A percentile compares a stretch with the other conserved stretches of the same genome.
Conservation (phyloP, 2,329 filamentous ascomycete genomes). For the Penicillium sp. region DNA sequence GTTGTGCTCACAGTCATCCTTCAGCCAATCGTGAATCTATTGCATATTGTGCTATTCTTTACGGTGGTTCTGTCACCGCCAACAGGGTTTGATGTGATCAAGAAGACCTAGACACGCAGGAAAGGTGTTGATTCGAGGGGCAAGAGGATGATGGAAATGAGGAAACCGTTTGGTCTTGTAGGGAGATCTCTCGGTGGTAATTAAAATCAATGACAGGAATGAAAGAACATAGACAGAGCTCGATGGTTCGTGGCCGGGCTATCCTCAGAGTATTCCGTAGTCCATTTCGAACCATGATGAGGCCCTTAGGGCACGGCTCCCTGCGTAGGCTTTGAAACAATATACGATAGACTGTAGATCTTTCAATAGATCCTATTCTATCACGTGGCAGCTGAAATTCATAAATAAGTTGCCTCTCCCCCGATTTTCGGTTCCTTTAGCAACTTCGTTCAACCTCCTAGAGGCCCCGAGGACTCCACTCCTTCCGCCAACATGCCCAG, state of each 20-base stretch:
- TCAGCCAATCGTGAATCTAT: not conserved
- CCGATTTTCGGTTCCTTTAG: not conserved
- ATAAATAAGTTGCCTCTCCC: not conserved
- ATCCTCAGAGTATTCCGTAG: too few species aligned
- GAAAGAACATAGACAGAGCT: too few species aligned
- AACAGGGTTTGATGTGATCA: not conserved
- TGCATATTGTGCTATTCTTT: not conserved
- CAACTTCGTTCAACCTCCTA: not conserved
- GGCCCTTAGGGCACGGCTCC: too few species aligned
- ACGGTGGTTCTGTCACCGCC: not conserved
- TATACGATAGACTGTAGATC: not conserved
- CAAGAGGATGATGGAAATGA: not conserved
- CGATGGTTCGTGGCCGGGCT: too few species aligned
- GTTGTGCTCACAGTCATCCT: not conserved
- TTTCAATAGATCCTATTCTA: not conserved
- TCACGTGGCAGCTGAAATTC: not conserved
- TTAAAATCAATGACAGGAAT: not conserved
- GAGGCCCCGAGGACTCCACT: not conserved
- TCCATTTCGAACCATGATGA: too few species aligned
- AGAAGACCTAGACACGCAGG: not conserved
- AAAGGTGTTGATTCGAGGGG: not conserved
- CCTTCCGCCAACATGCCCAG: constrained; percentile 14
- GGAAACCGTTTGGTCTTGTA: not conserved
- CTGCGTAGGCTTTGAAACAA: not conserved
- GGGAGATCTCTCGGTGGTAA: not conserved